phyloP scores from a whole-genome alignment of 306 rosid species.

The Prunus salicina region DNA sequence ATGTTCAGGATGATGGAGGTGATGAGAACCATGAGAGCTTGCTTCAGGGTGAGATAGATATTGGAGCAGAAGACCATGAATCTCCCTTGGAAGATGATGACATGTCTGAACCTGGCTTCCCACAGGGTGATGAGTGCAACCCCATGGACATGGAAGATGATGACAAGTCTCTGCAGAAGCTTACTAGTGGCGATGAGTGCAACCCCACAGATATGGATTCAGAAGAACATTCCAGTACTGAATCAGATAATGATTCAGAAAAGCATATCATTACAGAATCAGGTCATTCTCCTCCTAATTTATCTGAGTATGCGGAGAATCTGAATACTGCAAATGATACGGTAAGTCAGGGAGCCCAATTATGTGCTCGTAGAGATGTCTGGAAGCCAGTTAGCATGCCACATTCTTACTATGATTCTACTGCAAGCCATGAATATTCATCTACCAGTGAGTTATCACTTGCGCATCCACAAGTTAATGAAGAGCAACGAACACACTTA shows the following conservation, averaged over 20 bases:
- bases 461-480: constrained; percentile 45
- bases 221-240: neutral
- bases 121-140: constrained; percentile 3
- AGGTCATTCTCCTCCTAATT: constrained; percentile 28
- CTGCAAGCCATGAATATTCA: constrained; percentile 47
- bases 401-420: constrained; percentile 65
- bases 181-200: constrained; percentile 29
- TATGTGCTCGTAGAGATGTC: constrained; percentile 46
- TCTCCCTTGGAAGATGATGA: constrained; percentile 30
- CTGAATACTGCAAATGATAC: constrained; percentile 37
- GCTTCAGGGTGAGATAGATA: constrained; percentile 42
- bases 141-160: constrained; percentile 13
- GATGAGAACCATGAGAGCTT: constrained; percentile 31
- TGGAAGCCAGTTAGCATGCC: constrained; percentile 64
- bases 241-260: constrained; percentile 33
- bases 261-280: constrained; percentile 21
- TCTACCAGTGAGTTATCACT: constrained; percentile 45
- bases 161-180: constrained; percentile 7
- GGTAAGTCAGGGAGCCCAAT: constrained; percentile 39
- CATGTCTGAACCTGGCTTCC: constrained; percentile 36
- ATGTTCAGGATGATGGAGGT: constrained; percentile 52
- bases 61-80: constrained; percentile 23
- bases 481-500: constrained; percentile 35
- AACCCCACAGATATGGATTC: constrained; percentile 21
- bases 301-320: constrained; percentile 40